Evolutionary conservation across 495 filamentous ascomycete genomes (phyloP).

Genomic region (Penicillium atrosanguineum): DNA sequence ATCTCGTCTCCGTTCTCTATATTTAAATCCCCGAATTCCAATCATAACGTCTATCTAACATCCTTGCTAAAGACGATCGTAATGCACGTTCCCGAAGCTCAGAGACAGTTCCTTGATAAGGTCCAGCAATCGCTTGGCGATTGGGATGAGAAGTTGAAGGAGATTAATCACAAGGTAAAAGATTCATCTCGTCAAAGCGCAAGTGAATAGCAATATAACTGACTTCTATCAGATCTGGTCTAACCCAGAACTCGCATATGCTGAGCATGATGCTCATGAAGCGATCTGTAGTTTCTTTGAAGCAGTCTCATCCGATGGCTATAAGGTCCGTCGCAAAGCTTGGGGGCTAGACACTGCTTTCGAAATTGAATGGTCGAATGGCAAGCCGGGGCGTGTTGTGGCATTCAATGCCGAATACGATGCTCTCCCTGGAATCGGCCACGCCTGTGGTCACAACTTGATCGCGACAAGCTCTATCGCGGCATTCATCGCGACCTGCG

Average conservation of each 20-base stretch:
- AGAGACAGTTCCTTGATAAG: conserved; percentile 25
- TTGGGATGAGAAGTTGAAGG: conserved; percentile 32
- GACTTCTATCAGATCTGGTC: conserved; percentile 38
- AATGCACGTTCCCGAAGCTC: conserved; percentile 28
- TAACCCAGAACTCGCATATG: conserved; percentile 53
- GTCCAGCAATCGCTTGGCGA: conserved; percentile 29
- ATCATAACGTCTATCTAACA: neutral
- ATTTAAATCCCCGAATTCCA: neutral
- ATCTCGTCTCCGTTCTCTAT: neutral
- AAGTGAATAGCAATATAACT: too few relatives aligned
- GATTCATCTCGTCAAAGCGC: conserved; percentile 6
- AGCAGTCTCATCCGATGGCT: conserved; percentile 21
- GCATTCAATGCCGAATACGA: conserved; percentile 59
- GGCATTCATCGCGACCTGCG: conserved; percentile 36
- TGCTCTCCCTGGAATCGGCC: conserved; percentile 43
- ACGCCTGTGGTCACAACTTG: conserved; percentile 49
- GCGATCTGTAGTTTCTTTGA: conserved; percentile 46
- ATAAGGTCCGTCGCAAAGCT: conserved; percentile 35
- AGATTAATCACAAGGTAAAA: conserved; percentile 46
- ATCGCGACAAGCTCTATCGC: conserved; percentile 46
- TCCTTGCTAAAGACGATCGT: conserved; percentile 1
- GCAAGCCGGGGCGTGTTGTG: conserved; percentile 19
- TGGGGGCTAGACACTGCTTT: conserved; percentile 56
- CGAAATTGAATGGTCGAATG: conserved; percentile 48
- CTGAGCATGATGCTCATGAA: conserved; percentile 52